Conservation (phyloP, 1,284 basidiomycete species). For the Schizophyllum commune region DNA sequence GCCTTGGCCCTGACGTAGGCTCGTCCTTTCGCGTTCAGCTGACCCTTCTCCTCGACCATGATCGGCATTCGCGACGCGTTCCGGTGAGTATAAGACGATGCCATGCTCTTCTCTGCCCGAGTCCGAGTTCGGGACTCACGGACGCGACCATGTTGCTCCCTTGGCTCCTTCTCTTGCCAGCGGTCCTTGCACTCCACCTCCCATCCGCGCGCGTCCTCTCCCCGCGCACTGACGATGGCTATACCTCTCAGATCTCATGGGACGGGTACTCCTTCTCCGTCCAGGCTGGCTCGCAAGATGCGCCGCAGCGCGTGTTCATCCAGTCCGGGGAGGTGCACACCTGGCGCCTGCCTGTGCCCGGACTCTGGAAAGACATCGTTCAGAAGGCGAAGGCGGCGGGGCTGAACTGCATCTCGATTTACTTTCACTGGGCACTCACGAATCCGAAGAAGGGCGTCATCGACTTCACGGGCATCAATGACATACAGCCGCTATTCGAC, state of each 20-base stretch:
- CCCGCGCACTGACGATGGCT: background rate
- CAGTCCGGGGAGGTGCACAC: slow-evolving; percentile 44
- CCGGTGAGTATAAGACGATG: background rate
- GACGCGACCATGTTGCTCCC: background rate
- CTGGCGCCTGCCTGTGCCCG: slow-evolving; percentile 69
- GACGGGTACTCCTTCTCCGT: slow-evolving; percentile 41
- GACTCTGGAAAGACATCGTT: slow-evolving; percentile 75
- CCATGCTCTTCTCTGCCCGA: background rate
- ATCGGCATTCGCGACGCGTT: background rate
- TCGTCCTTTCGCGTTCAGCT: background rate
- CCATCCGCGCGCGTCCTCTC: background rate
- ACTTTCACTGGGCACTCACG: slow-evolving; percentile 19
- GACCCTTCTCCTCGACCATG: background rate
- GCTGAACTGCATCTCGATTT: slow-evolving; percentile 19
- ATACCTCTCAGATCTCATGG: slow-evolving; percentile 27
- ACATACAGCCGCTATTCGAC: slow-evolving; percentile 20
- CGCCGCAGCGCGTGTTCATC: slow-evolving; percentile 29
- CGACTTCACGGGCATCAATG: slow-evolving; percentile 18
- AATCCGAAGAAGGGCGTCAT: slow-evolving; percentile 18
- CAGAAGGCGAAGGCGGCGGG: slow-evolving; percentile 65
- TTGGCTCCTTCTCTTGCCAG: background rate
- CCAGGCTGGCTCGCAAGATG: slow-evolving; percentile 21
- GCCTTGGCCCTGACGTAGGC: too few species aligned
- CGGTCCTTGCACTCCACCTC: background rate
- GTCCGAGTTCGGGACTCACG: background rate